Percentiles rank a stretch among this genome's conserved stretches.
Conservation (phyloP, 805 yeast genomes). For the Lachancea sp. region DNA sequence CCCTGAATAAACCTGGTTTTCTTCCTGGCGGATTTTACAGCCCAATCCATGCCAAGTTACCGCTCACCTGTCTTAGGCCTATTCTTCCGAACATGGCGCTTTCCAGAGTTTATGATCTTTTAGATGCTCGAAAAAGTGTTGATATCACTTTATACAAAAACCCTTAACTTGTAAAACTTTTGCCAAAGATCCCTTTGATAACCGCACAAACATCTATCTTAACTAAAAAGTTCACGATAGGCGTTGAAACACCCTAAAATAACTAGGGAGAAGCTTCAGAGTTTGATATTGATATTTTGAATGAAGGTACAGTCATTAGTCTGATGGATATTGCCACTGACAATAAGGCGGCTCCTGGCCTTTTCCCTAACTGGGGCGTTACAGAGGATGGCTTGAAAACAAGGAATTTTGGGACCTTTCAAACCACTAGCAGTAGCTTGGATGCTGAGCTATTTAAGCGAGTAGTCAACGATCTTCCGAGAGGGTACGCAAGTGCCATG, state of each 20-base stretch:
- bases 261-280: background rate
- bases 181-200: too few species aligned
- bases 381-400: slow-evolving; percentile 1
- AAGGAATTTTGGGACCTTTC: background rate
- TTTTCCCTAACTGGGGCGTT: slow-evolving; percentile 13
- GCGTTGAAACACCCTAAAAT: too few species aligned
- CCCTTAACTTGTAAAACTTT: background rate
- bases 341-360: slow-evolving; percentile 18
- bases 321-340: background rate
- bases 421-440: slow-evolving; percentile 11
- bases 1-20: slow-evolving; percentile 26
- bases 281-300: too few species aligned
- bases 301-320: too few species aligned
- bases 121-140: too few species aligned
- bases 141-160: slow-evolving; percentile 4
- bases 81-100: too few species aligned
- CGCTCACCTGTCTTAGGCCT: background rate
- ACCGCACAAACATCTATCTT: too few species aligned
- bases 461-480: slow-evolving; percentile 15
- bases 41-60: slow-evolving; percentile 28
- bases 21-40: slow-evolving; percentile 25
- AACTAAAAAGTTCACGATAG: too few species aligned
- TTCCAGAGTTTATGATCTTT: too few species aligned
- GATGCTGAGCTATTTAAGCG: slow-evolving; percentile 13
- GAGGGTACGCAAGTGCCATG: slow-evolving; percentile 16